Conservation (phyloP, 129 eudicot genomes). For the Helichrysum umbraculigerum region DNA sequence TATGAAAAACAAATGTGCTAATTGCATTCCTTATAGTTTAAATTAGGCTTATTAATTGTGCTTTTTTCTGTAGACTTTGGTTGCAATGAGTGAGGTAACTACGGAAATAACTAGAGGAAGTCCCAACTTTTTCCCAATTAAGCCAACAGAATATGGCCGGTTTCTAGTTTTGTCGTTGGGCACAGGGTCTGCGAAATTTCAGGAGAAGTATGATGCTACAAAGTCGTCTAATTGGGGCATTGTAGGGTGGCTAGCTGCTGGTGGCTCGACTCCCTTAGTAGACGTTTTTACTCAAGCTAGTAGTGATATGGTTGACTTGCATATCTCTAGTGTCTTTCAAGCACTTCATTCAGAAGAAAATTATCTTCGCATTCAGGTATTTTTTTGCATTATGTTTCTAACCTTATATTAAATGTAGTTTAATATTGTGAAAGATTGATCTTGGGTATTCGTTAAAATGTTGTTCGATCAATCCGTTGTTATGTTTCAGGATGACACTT, state of each 20-base stretch:
- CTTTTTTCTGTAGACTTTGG: conserved; percentile 32
- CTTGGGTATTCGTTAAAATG: neutral
- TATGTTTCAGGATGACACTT: conserved; percentile 49
- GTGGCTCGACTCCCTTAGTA: conserved; percentile 39
- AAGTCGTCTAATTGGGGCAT: conserved; percentile 51
- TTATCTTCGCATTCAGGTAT: conserved; percentile 56
- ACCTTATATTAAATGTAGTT: neutral
- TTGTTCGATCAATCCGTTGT: neutral
- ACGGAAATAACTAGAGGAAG: conserved; percentile 35
- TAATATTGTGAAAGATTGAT: neutral
- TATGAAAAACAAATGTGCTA: too few species aligned
- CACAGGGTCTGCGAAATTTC: conserved; percentile 40
- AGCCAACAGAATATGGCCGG: conserved; percentile 35
- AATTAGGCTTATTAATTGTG: neutral
- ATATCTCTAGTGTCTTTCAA: conserved; percentile 36
- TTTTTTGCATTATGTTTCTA: neutral
- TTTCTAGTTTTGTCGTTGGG: conserved; percentile 50
- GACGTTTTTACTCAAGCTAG: conserved; percentile 41
- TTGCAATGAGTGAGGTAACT: conserved; percentile 45
- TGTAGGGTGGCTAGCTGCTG: conserved; percentile 42
- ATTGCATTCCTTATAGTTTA: neutral
- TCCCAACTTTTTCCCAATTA: conserved; percentile 24
- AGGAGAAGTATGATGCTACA: conserved; percentile 37
- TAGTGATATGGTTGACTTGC: conserved; percentile 46
- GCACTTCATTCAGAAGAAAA: conserved; percentile 35